These are phyloP conservation scores for Pleurotus cornucopiae DNA, from an alignment of 768 basidiomycete genomes.

Conservation along the genomic window DNA sequence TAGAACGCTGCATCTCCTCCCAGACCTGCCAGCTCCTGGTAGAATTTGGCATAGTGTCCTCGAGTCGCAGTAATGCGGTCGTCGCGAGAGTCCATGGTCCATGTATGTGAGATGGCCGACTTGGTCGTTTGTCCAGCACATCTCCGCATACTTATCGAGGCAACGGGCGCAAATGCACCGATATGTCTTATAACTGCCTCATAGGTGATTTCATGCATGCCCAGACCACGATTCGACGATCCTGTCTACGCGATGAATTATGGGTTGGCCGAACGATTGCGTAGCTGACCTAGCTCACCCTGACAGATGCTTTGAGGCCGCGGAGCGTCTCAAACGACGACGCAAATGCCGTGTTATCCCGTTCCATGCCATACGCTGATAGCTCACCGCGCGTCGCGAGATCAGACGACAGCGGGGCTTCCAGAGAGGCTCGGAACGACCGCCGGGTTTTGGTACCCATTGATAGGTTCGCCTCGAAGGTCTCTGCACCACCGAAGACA, in stretches of 20 bases:
- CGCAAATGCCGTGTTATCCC: constrained; percentile 78
- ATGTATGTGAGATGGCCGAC: constrained; percentile 79
- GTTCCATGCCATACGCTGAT: constrained; percentile 66
- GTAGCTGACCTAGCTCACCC: constrained; percentile 63
- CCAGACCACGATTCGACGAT: constrained; percentile 21
- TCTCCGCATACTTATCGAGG: constrained; percentile 85
- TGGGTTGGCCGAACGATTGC: constrained; percentile 8
- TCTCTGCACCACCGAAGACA: constrained; percentile 88
- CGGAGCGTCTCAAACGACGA: constrained; percentile 63
- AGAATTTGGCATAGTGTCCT: constrained; percentile 60
- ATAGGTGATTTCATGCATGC: constrained; percentile 78
- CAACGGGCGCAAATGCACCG: constrained; percentile 62
- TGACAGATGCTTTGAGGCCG: constrained; percentile 64
- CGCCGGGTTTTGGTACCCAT: constrained; percentile 85
- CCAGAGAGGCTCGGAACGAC: constrained; percentile 70
- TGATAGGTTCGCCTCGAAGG: constrained; percentile 76
- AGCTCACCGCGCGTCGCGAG: constrained; percentile 71
- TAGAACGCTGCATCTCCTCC: constrained; percentile 78
- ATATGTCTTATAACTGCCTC: constrained; percentile 80
- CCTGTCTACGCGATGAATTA: constrained; percentile 30
- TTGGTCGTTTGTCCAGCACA: constrained; percentile 79
- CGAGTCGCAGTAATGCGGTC: constrained; percentile 57
- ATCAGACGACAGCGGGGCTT: constrained; percentile 54
- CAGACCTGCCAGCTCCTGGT: constrained; percentile 72
- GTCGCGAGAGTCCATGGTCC: constrained; percentile 71